Percentiles rank a stretch among this genome's conserved stretches.
Conservation (phyloP, 2,329 filamentous ascomycete genomes). For the Clonostachys sp. region DNA sequence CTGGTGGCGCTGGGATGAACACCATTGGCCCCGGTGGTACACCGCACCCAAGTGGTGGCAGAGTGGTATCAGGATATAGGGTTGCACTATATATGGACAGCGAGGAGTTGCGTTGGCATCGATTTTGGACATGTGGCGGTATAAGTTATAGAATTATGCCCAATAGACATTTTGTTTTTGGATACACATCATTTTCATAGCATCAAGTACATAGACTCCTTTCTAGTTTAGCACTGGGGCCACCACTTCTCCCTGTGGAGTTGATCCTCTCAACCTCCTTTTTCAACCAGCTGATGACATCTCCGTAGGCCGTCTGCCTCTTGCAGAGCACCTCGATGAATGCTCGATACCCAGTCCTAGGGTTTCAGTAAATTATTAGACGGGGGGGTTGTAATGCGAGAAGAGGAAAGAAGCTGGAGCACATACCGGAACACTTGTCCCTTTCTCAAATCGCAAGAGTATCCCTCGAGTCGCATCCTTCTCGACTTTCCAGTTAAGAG, state of each 20-base stretch:
- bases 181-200: slow-evolving; percentile 8
- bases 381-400: slow-evolving; percentile 1
- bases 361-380: slow-evolving; percentile 2
- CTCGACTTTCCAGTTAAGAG: slow-evolving; percentile 56
- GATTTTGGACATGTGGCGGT: too few species aligned
- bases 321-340: slow-evolving; percentile 63
- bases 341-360: slow-evolving; percentile 63
- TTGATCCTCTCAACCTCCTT: slow-evolving; percentile 17
- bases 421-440: slow-evolving; percentile 59
- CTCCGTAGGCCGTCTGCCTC: slow-evolving; percentile 66
- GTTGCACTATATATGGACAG: too few species aligned
- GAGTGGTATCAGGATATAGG: slow-evolving; percentile 17
- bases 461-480: slow-evolving; percentile 38
- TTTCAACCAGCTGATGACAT: slow-evolving; percentile 66
- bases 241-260: too few species aligned
- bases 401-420: neutral
- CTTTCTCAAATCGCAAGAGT: slow-evolving; percentile 55
- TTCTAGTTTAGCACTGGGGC: too few species aligned
- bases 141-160: too few species aligned
- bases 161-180: too few species aligned
- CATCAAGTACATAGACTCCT: neutral
- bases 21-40: slow-evolving; percentile 51
- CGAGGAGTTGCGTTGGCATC: too few species aligned
- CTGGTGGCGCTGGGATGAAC: slow-evolving; percentile 63
- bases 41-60: slow-evolving; percentile 59